Percentiles rank a stretch among this genome's conserved stretches.
Conservation (phyloP, 345 rosid species). For the Gossypium rotundifolium region DNA sequence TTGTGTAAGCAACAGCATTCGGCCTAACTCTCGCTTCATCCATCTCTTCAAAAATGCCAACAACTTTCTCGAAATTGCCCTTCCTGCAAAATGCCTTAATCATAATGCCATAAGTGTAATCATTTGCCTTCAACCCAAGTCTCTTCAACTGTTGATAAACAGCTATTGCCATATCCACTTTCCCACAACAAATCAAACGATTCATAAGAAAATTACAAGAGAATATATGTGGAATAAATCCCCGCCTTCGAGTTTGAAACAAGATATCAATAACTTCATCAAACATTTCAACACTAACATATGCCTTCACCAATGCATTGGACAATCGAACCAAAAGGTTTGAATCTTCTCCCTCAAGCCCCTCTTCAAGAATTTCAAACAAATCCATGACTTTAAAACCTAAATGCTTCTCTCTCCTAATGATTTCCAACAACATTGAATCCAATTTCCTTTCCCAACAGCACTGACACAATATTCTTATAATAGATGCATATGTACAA, state of each 20-base stretch:
- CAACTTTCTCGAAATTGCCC: slow-evolving; percentile 46
- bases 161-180: slow-evolving; percentile 38
- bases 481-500: slow-evolving; percentile 38
- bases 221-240: slow-evolving; percentile 30
- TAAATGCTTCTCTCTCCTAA: slow-evolving; percentile 25
- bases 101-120: slow-evolving; percentile 46
- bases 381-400: slow-evolving; percentile 34
- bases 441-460: slow-evolving; percentile 40
- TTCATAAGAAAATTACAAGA: slow-evolving; percentile 62
- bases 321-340: slow-evolving; percentile 26
- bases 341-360: slow-evolving; percentile 18
- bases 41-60: slow-evolving; percentile 36
- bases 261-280: slow-evolving; percentile 48
- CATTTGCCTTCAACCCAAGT: slow-evolving; percentile 41
- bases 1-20: slow-evolving; percentile 38
- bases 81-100: slow-evolving; percentile 59
- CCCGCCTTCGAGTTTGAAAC: slow-evolving; percentile 27
- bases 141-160: slow-evolving; percentile 41
- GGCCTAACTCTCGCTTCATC: slow-evolving; percentile 36
- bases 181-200: slow-evolving; percentile 35
- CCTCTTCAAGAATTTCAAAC: slow-evolving; percentile 31
- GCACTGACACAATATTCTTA: slow-evolving; percentile 34
- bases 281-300: slow-evolving; percentile 40
- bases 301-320: slow-evolving; percentile 51
- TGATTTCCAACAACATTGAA: slow-evolving; percentile 36